These are phyloP conservation scores for Grigorovia humatica DNA, from an alignment of 805 yeast species.

Conservation along the genomic window DNA sequence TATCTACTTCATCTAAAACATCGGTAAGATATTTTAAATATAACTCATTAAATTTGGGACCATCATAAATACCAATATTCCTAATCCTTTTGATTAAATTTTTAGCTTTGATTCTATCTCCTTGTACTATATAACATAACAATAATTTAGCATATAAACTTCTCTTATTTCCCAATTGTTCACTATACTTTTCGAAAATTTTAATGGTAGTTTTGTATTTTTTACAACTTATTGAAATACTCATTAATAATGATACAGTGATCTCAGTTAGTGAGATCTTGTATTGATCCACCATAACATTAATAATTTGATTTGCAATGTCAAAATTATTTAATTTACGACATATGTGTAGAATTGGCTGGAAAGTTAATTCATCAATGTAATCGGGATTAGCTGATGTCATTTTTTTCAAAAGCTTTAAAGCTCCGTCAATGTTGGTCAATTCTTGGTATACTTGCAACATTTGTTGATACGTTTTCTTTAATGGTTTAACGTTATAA, in stretches of 20 bases:
- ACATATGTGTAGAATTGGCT: constrained; percentile 20
- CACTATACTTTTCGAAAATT: constrained; percentile 13
- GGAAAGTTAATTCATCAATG: constrained; percentile 21
- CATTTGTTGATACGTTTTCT: constrained; percentile 21
- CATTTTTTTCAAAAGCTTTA: constrained; percentile 23
- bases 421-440: constrained; percentile 23
- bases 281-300: constrained; percentile 22
- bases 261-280: constrained; percentile 20
- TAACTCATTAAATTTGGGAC: background rate
- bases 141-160: background rate
- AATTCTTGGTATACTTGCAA: constrained; percentile 19
- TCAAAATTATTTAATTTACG: constrained; percentile 17
- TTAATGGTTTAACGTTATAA: constrained; percentile 20
- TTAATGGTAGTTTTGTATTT: constrained; percentile 13
- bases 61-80: background rate
- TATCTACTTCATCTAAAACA: constrained; percentile 11
- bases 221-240: constrained; percentile 18
- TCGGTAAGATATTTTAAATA: constrained; percentile 11
- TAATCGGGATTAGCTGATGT: constrained; percentile 11
- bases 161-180: background rate
- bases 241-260: constrained; percentile 20
- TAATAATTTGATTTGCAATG: constrained; percentile 24
- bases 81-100: background rate
- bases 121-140: background rate
- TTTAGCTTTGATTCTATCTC: background rate